A percentile compares a stretch with the other conserved stretches of the same genome.
These are phyloP conservation scores for Thielaviopsis cerberus DNA, from an alignment of 2,329 filamentous ascomycete genomes.

Conservation along the genomic window DNA sequence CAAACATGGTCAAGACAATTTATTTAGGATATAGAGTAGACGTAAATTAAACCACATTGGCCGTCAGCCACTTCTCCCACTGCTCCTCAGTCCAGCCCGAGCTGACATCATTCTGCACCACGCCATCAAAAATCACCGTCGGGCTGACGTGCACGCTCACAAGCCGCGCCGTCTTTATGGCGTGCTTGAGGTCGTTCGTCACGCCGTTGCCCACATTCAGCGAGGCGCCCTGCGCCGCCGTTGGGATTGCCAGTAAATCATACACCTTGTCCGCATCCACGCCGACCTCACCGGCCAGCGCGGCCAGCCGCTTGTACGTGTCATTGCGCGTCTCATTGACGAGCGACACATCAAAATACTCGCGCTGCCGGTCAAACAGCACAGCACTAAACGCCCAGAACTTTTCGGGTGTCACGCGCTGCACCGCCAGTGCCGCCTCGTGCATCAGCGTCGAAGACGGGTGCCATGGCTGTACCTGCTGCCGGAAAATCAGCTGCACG, in stretches of 20 bases:
- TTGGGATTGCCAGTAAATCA: constrained; percentile 46
- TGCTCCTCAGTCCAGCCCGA: constrained; percentile 62
- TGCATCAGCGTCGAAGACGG: constrained; percentile 64
- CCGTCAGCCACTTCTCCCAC: constrained; percentile 67
- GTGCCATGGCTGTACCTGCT: constrained; percentile 91
- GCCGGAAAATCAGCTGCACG: constrained; percentile 66
- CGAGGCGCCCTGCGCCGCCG: constrained; percentile 44
- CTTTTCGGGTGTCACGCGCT: constrained; percentile 46
- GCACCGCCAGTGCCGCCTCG: constrained; percentile 69
- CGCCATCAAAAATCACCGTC: constrained; percentile 73
- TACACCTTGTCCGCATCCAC: constrained; percentile 55
- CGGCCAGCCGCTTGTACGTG: constrained; percentile 64
- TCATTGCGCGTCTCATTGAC: constrained; percentile 70
- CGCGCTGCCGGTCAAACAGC: constrained; percentile 47
- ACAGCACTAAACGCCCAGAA: constrained; percentile 66
- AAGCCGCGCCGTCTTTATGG: constrained; percentile 63
- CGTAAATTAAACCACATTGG: constrained; percentile 3
- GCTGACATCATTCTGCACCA: constrained; percentile 60
- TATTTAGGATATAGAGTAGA: not conserved
- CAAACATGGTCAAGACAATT: not conserved
- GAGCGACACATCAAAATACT: constrained; percentile 70
- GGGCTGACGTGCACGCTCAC: constrained; percentile 79
- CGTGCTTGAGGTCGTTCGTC: constrained; percentile 67
- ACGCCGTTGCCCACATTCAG: constrained; percentile 67
- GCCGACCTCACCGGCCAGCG: constrained; percentile 49